Evolutionary conservation across 805 yeast genomes (phyloP).

Genomic region (Ogataea populi-albae): DNA sequence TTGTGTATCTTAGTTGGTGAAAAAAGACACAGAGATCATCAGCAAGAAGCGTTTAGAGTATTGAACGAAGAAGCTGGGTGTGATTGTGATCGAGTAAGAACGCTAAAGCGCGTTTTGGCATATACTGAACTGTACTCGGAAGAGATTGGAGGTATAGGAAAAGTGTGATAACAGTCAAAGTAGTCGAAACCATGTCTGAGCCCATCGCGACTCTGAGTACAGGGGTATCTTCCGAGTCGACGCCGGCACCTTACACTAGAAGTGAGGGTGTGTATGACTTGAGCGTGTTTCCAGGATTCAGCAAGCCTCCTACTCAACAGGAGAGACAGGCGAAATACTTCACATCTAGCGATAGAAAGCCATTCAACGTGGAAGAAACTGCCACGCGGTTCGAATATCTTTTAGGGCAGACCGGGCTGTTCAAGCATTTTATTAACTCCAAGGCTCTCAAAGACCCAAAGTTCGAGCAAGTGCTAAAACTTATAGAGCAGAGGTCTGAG

Average conservation of each 20-base stretch:
- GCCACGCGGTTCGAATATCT: conserved; percentile 66
- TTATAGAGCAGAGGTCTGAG: conserved; percentile 36
- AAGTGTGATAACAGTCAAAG: conserved; percentile 1
- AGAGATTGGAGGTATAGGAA: too few relatives aligned
- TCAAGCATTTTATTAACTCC: conserved; percentile 63
- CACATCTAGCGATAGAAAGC: conserved; percentile 30
- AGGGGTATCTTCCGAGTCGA: conserved; percentile 14
- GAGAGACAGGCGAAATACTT: conserved; percentile 27
- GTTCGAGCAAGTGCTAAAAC: conserved; percentile 42
- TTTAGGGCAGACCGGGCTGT: conserved; percentile 61
- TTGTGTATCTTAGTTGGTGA: too few relatives aligned
- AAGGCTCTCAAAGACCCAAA: conserved; percentile 61
- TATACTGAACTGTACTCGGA: too few relatives aligned
- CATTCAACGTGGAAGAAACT: conserved; percentile 55
- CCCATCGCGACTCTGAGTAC: conserved; percentile 9
- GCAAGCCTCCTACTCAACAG: conserved; percentile 6
- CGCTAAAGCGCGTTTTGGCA: too few relatives aligned
- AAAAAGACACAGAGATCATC: too few relatives aligned
- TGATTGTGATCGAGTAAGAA: too few relatives aligned
- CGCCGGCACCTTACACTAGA: conserved; percentile 5
- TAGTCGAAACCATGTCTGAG: conserved; percentile 3
- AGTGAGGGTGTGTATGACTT: conserved; percentile 7
- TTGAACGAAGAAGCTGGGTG: too few relatives aligned
- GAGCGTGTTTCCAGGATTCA: conserved; percentile 13
- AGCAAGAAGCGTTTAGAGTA: too few relatives aligned